Conservation (phyloP, 345 rosid genomes). For the Gossypium herbaceum region DNA sequence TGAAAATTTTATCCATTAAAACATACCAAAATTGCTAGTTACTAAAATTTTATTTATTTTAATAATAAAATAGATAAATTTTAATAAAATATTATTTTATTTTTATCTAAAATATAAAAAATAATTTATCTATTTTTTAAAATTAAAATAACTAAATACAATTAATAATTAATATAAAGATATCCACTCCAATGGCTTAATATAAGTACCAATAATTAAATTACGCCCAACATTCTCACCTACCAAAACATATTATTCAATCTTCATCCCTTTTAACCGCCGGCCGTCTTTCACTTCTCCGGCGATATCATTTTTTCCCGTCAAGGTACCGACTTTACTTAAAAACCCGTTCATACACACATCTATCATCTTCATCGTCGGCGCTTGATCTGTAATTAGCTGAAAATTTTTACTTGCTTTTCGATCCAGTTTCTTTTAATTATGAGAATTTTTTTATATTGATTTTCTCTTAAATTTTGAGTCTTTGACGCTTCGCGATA, state of each 20-base stretch:
- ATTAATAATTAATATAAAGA: too few relatives aligned
- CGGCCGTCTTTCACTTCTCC: not conserved
- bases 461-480: not conserved
- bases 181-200: too few relatives aligned
- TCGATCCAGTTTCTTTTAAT: not conserved
- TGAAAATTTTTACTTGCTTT: not conserved
- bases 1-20: too few relatives aligned
- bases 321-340: not conserved
- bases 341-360: too few relatives aligned
- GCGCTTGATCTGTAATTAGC: not conserved
- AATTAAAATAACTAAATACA: too few relatives aligned
- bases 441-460: not conserved
- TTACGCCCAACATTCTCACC: not conserved
- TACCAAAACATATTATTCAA: not conserved
- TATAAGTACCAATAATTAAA: too few relatives aligned
- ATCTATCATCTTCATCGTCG: not conserved
- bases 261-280: not conserved
- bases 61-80: too few relatives aligned
- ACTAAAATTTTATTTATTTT: too few relatives aligned
- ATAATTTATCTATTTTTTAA: too few relatives aligned
- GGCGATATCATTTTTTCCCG: not conserved
- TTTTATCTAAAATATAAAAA: too few relatives aligned
- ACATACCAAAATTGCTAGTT: too few relatives aligned
- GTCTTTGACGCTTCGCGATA: not conserved
- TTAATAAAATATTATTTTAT: too few relatives aligned